Base-by-base conservation (phyloP, 2,329 filamentous ascomycete genomes). In the Venturia effusa region DNA sequence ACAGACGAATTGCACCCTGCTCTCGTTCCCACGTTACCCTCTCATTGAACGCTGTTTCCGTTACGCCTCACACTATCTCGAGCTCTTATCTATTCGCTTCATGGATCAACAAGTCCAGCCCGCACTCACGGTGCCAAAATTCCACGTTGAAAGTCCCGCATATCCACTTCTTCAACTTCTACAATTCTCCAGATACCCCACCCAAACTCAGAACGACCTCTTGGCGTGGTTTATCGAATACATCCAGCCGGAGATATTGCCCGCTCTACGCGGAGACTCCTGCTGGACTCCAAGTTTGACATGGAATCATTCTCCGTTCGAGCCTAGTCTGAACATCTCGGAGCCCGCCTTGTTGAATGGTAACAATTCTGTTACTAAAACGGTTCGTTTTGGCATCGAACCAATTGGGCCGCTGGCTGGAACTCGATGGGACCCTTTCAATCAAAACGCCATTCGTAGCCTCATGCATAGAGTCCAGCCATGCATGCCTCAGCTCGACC, bases 381-480 rank as follows among this genome's bases (percentile, higher is more conserved):
- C 55, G 17, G 55, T 59, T 40, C 55, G 55, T 59, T 59, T 59
- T 27, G 30, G 55, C 24, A 59, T 59, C 30, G 55, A 59, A 27
- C 55, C 55, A 27, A 11, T 59, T 11, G 55, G 55, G 2, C 37
- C 37, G 7, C 55, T 37, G 19, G 55, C 55, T n/a, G 55, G 55
- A 37, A 59, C 55, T 22, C 32, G 32, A 22, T 37, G 55, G 32
- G 55, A 59, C 22, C 32, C 37, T 11, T 59, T 59, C 30, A 59
- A 59, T 27, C 55, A 59, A 22, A 37, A 40, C 37, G 55, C 55
- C 10, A 27, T 59, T 22, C 55, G 22, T 19, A 40, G 37, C 32
- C 55, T 59, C 30, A 37, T 59, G 55, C 55, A 59, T 13, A 37
- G 22, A 27, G 22, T 59, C 15, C 55, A 40, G 32, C 19, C 32